These are phyloP conservation scores for Ceratocystis eucalypticola DNA, from an alignment of 2,329 filamentous ascomycete genomes.

Conservation along the genomic window DNA sequence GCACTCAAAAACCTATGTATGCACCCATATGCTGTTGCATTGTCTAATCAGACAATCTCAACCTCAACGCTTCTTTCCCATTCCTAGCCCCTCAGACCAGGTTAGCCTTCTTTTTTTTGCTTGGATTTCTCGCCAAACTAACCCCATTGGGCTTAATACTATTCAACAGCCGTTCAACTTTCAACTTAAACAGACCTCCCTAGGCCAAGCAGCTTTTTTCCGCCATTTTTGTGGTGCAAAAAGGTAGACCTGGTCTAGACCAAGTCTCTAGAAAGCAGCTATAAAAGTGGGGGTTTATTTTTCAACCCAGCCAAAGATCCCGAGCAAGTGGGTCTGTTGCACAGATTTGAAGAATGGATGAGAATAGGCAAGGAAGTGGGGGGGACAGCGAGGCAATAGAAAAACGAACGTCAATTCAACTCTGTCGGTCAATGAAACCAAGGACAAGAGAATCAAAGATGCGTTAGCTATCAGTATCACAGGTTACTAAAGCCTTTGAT, in stretches of 20 bases:
- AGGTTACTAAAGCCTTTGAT: no score
- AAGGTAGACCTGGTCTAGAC: conserved; percentile 13
- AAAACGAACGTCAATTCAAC: background rate
- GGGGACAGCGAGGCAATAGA: background rate
- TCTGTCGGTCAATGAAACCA: no score
- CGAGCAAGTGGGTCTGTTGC: conserved; percentile 8
- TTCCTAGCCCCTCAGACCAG: conserved; percentile 9
- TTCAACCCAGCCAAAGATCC: conserved; percentile 5
- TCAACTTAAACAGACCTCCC: background rate
- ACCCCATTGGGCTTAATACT: background rate
- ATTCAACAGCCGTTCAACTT: conserved; percentile 14
- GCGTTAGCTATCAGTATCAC: no score
- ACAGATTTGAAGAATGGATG: conserved; percentile 7
- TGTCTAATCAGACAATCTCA: conserved; percentile 10
- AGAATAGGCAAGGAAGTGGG: background rate
- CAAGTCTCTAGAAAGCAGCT: conserved; percentile 8
- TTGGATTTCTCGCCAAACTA: conserved; percentile 9
- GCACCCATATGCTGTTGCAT: background rate
- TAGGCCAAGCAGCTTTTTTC: background rate
- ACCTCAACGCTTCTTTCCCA: conserved; percentile 19
- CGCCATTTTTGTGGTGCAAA: background rate
- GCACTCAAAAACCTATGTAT: background rate
- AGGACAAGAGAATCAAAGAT: no score
- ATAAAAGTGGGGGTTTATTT: background rate
- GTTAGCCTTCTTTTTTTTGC: background rate